Conservation (phyloP, 75 land plant species). For the Larix kaempferi region DNA sequence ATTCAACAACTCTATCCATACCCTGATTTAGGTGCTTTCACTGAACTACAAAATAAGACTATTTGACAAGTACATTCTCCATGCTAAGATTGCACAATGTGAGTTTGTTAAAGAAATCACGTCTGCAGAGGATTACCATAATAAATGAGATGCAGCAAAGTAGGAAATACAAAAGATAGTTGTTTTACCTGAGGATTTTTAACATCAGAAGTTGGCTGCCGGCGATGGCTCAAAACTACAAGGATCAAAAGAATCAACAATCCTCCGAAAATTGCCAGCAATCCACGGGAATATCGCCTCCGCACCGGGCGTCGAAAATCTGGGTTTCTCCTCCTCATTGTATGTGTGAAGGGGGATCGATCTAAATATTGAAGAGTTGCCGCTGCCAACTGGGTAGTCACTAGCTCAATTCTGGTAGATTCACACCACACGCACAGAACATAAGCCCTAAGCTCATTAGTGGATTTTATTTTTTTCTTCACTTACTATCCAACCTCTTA, state of each 20-base stretch:
- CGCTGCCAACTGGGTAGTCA: not conserved
- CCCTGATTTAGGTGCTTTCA: no score
- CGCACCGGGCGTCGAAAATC: constrained; percentile 10
- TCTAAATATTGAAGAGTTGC: not conserved
- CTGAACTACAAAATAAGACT: not conserved
- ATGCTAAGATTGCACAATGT: not conserved
- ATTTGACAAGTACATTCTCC: not conserved
- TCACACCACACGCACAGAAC: not conserved
- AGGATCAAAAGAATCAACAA: not conserved
- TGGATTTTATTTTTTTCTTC: not conserved
- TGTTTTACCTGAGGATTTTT: constrained; percentile 1
- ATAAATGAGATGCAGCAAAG: not conserved
- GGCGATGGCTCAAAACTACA: constrained; percentile 8
- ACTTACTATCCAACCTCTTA: not conserved
- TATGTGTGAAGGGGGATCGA: not conserved
- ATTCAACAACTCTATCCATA: not conserved
- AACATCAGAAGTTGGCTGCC: not conserved
- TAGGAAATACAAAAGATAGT: not conserved
- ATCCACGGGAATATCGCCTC: constrained; percentile 10
- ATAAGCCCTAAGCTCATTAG: not conserved
- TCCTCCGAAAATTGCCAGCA: not conserved
- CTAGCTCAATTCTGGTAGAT: constrained; percentile 6
- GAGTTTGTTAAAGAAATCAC: not conserved
- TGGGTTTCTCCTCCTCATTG: constrained; percentile 9
- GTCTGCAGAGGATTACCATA: not conserved